Base-by-base conservation (phyloP, 2,329 filamentous ascomycete species). In the Colletotrichum gigasporum region DNA sequence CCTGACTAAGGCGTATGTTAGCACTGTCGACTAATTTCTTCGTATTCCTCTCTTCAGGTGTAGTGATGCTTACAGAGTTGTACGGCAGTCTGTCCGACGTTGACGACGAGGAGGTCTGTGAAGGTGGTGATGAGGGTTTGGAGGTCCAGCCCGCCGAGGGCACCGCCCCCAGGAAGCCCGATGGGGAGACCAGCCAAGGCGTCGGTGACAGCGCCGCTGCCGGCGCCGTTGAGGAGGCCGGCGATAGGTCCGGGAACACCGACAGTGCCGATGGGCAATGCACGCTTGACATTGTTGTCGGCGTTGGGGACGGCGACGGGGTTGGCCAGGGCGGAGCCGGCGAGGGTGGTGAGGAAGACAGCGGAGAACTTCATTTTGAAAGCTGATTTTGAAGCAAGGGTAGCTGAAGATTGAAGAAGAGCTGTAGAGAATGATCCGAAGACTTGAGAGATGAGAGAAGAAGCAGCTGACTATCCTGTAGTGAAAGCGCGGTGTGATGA, bases 401-500 rank as follows among this genome's bases (percentile, higher is more conserved):
- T 12, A 34, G 26, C 34, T 22, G 10, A n/a, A 22, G 35, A 16
- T 50, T 32, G 37, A 18, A 53, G 37, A 35, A n/a, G 28, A 48
- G 53, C 5, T 42, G 18, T 47, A 41, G 28, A 39, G 12, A 48
- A 16, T 32, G 47, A 53, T 24, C 48, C 28, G 35, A 55, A 65
- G 56, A 50, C 22, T 52, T 55, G 48, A 42, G 32, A 53, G 20
- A 20, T 48, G 47, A 59, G 45, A 59, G 30, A 37, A 44, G 55
- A 44, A 56, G 65, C 39, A 34, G 55, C 65, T 67, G 37, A 51
- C 61, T 67, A 67, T 60, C 61, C 50, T 67, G 65, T 50, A 52
- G 41, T 53, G 41, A 39, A 51, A 37, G 30, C 24, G 32, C n/a
- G 26, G 37, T 57, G 45, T 60, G 54, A 54, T 64, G 63, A 60